Percentiles rank a stretch among this genome's conserved stretches.
These are phyloP conservation scores for Athelia psychrophila DNA, from an alignment of 1,284 basidiomycete species.

Conservation along the genomic window DNA sequence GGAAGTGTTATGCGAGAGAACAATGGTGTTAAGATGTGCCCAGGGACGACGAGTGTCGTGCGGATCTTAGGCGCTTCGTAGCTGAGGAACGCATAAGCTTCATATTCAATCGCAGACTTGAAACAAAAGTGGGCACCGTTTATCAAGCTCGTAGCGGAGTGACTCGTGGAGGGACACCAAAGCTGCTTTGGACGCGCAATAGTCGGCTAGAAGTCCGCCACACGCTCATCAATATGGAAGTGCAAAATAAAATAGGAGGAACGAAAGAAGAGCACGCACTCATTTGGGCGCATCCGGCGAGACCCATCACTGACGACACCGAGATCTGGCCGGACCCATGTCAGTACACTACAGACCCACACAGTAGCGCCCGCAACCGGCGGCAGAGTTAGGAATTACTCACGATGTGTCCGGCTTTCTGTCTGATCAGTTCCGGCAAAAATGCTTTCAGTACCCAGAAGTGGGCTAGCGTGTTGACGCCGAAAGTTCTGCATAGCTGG, in stretches of 20 bases:
- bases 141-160: constrained; percentile 82
- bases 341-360: constrained; percentile 3
- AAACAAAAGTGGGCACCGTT: constrained; percentile 38
- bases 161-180: constrained; percentile 74
- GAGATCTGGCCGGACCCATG: constrained; percentile 51
- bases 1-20: constrained; percentile 64
- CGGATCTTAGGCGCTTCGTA: constrained; percentile 74
- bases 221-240: constrained; percentile 8
- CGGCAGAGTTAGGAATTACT: constrained; percentile 21
- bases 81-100: constrained; percentile 32
- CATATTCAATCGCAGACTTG: constrained; percentile 4
- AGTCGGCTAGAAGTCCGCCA: constrained; percentile 60
- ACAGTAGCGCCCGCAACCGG: neutral
- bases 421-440: constrained; percentile 85
- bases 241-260: constrained; percentile 7
- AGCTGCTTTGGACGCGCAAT: constrained; percentile 87
- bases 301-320: constrained; percentile 78
- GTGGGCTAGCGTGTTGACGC: constrained; percentile 85
- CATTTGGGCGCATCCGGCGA: constrained; percentile 77
- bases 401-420: constrained; percentile 83
- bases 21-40: constrained; percentile 72
- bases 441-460: constrained; percentile 93
- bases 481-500: constrained; percentile 68
- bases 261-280: constrained; percentile 42
- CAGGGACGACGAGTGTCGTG: constrained; percentile 79